Base-by-base conservation (phyloP, 2,329 filamentous ascomycete species). In the Teratosphaeria destructans region DNA sequence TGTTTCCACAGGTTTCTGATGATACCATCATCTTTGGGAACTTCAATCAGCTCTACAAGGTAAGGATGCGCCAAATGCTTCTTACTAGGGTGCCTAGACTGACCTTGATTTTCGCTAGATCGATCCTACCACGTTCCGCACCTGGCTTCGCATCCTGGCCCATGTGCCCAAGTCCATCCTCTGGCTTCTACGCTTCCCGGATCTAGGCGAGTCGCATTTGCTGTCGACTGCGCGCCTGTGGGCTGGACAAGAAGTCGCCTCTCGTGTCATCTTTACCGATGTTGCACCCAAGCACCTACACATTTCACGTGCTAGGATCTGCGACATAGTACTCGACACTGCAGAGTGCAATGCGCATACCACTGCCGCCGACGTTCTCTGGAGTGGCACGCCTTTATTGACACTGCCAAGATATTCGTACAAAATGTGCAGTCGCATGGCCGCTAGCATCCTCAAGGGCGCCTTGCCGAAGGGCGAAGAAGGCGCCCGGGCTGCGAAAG, bases 381-480 rank as follows among this genome's bases (percentile, higher is more conserved):
- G 94, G 94, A 95, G 89, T 57, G 95, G 92, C 66, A 97, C 94
- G 0, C 94, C 94, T 5, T 78, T 99, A 26, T 79, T 99, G 32
- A 99, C 94, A 0, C 80, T 94, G 34, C 92, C 94, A 11, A 84
- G 94, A 39, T 96, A 97, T 73, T 84, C 88, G 56, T 96, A 96
- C 76, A 99, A 99, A 75, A 99, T 99, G 94, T 99, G 94, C 74
- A 95, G 90, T 52, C 88, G 94, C 58, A 99, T 99, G 88, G 94
- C 93, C 6, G 92, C 94, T 6, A 96, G 90, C 11, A 97, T 99
- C 59, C 80, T 99, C 34, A 89, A 85, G 64, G 94, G 94, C 16
- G 94, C 94, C 0, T 77, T 99, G 3, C 94, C 94, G 0, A 87
- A 85, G 65, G 81, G 63, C 35, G 75, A 78, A 1, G 83, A 85